A percentile compares a stretch with the other conserved stretches of the same genome.
Evolutionary conservation across 768 basidiomycete species (phyloP).

Genomic region (Coprinopsis cinerea): DNA sequence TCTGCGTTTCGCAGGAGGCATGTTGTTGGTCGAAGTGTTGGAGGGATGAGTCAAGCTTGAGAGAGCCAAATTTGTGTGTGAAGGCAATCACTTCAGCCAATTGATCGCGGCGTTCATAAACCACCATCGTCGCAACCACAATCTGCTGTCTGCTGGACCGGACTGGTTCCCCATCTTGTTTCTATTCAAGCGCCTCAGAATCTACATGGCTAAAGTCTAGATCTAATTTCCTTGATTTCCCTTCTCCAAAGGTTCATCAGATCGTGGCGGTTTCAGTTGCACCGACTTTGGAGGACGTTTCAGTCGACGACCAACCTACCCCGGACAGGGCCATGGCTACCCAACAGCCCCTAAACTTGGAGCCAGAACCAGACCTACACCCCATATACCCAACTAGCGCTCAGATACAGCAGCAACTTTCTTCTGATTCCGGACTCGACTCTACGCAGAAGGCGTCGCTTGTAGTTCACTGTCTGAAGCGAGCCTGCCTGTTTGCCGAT

Average conservation of each 20-base stretch:
- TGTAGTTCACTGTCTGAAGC: constrained; percentile 65
- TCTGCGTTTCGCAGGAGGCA: constrained; percentile 52
- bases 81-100: background rate
- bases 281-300: background rate
- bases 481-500: constrained; percentile 77
- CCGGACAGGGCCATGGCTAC: constrained; percentile 13
- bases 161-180: constrained; percentile 2
- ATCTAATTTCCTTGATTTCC: background rate
- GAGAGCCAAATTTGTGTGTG: constrained; percentile 8
- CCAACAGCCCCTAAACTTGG: constrained; percentile 41
- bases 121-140: constrained; percentile 4
- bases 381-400: constrained; percentile 68
- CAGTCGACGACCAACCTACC: background rate
- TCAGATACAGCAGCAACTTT: constrained; percentile 58
- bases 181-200: background rate
- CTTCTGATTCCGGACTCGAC: constrained; percentile 60
- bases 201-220: background rate
- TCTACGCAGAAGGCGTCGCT: constrained; percentile 65
- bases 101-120: constrained; percentile 9
- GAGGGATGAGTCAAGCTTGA: constrained; percentile 5
- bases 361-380: constrained; percentile 74
- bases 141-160: constrained; percentile 4
- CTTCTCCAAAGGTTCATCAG: background rate
- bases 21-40: constrained; percentile 19
- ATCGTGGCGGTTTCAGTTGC: background rate